These are phyloP conservation scores for Coprinopsis cinerea DNA, from an alignment of 768 basidiomycete genomes.

Conservation along the genomic window DNA sequence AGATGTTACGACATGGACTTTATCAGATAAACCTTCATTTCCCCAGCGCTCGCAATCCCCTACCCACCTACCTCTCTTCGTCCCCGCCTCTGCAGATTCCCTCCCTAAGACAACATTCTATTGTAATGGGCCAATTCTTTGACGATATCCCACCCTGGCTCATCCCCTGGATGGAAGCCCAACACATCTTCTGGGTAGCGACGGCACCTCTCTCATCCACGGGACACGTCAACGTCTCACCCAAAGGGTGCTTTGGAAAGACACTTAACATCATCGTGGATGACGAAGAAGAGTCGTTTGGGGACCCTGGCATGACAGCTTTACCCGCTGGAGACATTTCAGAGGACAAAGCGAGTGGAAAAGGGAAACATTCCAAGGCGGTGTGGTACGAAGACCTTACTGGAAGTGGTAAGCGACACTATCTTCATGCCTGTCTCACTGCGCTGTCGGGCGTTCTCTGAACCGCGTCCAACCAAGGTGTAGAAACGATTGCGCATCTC, in stretches of 20 bases:
- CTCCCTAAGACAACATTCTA: no score
- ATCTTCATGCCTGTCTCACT: not conserved
- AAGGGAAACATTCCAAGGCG: conserved; percentile 25
- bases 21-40: no score
- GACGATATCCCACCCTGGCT: conserved; percentile 47
- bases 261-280: conserved; percentile 41
- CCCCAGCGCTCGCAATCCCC: no score
- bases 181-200: conserved; percentile 61
- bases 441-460: not conserved
- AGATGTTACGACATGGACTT: no score
- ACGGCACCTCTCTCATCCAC: conserved; percentile 45
- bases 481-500: conserved; percentile 56
- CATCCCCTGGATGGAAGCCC: conserved; percentile 46
- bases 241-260: conserved; percentile 42
- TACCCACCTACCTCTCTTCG: no score
- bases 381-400: conserved; percentile 68
- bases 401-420: conserved; percentile 32
- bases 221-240: conserved; percentile 59
- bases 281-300: not conserved
- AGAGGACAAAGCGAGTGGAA: no score
- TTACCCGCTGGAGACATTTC: no score
- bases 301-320: no score
- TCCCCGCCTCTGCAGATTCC: no score
- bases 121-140: conserved; percentile 55
- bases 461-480: conserved; percentile 15